Evolutionary conservation across 108 stramenopile species (phyloP).

Genomic region (Nitzschia putrida): DNA sequence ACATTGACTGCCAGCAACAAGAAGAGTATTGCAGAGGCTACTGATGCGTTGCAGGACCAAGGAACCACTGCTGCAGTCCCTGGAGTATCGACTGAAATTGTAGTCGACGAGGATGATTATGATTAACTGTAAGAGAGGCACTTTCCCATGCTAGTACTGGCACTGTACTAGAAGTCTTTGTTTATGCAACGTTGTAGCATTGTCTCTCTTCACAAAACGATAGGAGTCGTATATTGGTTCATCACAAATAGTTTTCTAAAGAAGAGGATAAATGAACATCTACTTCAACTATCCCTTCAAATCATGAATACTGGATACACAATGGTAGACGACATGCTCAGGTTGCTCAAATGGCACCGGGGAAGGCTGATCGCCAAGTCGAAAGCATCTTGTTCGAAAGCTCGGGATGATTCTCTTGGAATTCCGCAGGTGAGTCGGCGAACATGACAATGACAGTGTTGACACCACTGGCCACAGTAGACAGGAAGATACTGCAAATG

Average conservation of each 20-base stretch:
- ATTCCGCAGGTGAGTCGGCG: slow-evolving; percentile 84
- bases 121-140: slow-evolving; percentile 7
- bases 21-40: neutral
- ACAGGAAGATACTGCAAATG: slow-evolving; percentile 65
- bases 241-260: neutral
- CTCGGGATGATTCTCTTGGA: slow-evolving; percentile 83
- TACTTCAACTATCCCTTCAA: neutral
- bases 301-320: neutral
- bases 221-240: neutral
- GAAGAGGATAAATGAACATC: too few relatives aligned
- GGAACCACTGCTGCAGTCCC: too few relatives aligned
- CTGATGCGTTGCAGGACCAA: too few relatives aligned
- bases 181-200: too few relatives aligned
- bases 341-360: slow-evolving; percentile 34
- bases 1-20: neutral
- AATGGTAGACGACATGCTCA: neutral
- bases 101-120: slow-evolving; percentile 30
- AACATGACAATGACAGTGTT: slow-evolving; percentile 91
- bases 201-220: too few relatives aligned
- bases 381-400: slow-evolving; percentile 67
- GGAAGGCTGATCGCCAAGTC: slow-evolving; percentile 66
- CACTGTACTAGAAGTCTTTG: too few relatives aligned
- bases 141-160: too few relatives aligned
- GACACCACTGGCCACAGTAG: slow-evolving; percentile 78
- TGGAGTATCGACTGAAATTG: slow-evolving; percentile 8